A percentile compares a stretch with the other conserved stretches of the same genome.
These are phyloP conservation scores for Penicillium sp. DNA, from an alignment of 2,329 filamentous ascomycete species.

Conservation along the genomic window DNA sequence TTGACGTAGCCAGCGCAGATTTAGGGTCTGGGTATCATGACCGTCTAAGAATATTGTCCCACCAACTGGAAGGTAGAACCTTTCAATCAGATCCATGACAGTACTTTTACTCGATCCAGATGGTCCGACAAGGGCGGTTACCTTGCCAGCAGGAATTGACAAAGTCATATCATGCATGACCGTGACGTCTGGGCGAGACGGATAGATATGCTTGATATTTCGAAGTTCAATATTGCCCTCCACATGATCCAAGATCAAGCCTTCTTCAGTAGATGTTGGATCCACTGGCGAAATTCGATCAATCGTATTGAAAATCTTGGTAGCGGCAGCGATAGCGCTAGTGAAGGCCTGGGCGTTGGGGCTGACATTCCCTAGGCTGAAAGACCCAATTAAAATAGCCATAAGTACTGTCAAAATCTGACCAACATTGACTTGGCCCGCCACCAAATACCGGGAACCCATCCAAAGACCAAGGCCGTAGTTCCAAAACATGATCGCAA, in stretches of 20 bases:
- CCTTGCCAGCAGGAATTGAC: constrained; percentile 70
- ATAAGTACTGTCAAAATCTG: constrained; percentile 82
- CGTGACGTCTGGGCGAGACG: constrained; percentile 83
- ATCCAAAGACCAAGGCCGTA: constrained; percentile 89
- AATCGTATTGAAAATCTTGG: constrained; percentile 92
- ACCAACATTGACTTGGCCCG: constrained; percentile 64
- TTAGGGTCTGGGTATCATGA: constrained; percentile 55
- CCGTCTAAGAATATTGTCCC: constrained; percentile 58
- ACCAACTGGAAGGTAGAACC: constrained; percentile 37
- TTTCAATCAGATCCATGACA: constrained; percentile 44
- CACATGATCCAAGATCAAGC: constrained; percentile 69
- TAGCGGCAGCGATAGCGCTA: constrained; percentile 76
- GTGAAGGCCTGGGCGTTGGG: constrained; percentile 87
- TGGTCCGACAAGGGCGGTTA: constrained; percentile 47
- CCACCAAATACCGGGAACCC: constrained; percentile 72
- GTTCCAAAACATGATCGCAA: constrained; percentile 80
- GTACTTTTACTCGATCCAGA: constrained; percentile 50
- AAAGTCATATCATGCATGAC: constrained; percentile 85
- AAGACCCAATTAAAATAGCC: constrained; percentile 89
- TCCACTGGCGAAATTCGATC: constrained; percentile 85
- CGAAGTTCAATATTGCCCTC: constrained; percentile 78
- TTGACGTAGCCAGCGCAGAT: constrained; percentile 62
- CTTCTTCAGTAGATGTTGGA: constrained; percentile 63
- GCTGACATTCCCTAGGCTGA: constrained; percentile 82
- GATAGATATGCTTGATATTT: constrained; percentile 89